phyloP scores from a whole-genome alignment of 805 yeast genomes.

The Metschnikowia shivogae region DNA sequence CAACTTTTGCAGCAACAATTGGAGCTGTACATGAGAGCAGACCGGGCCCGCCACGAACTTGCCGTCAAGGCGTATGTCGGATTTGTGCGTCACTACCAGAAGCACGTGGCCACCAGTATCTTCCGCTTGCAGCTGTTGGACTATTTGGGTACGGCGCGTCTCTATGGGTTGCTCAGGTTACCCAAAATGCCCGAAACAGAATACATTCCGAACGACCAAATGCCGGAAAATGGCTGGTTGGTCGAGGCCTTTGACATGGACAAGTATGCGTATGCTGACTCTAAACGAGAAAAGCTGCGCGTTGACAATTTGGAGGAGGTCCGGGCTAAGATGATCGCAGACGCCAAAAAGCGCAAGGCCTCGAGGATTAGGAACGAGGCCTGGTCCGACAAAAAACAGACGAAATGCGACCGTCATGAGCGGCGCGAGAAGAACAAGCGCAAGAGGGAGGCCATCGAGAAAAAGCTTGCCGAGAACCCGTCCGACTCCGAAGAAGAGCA shows the following conservation, averaged over 20 bases:
- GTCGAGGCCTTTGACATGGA: constrained; percentile 62
- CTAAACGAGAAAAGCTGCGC: constrained; percentile 59
- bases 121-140: constrained; percentile 73
- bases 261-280: constrained; percentile 58
- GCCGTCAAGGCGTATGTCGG: constrained; percentile 81
- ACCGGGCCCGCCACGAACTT: constrained; percentile 76
- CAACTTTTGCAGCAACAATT: constrained; percentile 23
- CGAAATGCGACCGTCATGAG: constrained; percentile 56
- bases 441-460: constrained; percentile 65
- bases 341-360: constrained; percentile 42
- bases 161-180: constrained; percentile 76
- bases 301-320: constrained; percentile 52
- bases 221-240: constrained; percentile 77
- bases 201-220: constrained; percentile 40
- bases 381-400: constrained; percentile 72
- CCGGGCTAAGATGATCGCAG: constrained; percentile 32
- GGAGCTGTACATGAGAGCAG: constrained; percentile 59
- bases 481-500: constrained; percentile 33
- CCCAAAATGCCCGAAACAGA: constrained; percentile 93
- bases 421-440: constrained; percentile 68
- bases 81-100: constrained; percentile 76
- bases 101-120: constrained; percentile 84
- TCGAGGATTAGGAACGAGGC: constrained; percentile 55
- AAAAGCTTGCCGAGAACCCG: constrained; percentile 42
- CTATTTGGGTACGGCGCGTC: constrained; percentile 62